Base-by-base conservation (phyloP, 2,329 filamentous ascomycete genomes). In the Atkinsonella texensis region DNA sequence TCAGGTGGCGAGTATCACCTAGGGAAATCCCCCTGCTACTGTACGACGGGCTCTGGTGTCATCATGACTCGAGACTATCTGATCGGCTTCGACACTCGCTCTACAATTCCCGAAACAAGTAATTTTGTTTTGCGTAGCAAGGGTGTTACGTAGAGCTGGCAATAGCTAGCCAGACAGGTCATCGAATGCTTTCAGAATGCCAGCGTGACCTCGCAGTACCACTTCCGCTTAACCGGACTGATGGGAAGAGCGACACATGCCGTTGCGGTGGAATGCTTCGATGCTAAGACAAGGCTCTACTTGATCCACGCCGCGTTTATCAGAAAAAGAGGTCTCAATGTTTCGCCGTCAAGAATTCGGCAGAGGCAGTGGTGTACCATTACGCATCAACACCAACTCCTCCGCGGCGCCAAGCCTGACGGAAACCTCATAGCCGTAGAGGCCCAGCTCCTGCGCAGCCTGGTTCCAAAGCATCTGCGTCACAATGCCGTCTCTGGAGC, bases 401-500 rank as follows among this genome's bases (percentile, higher is more conserved):
- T 62, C 59, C 1, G 55, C 58, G n/a, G 52, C 58, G 6, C 54
- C 60, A 59, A 77, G 71, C 55, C 67, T 72, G 51, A 73, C 65
- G 2, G 67, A 69, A 15, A 83, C 76, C 1, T 74, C 74, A 23
- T 83, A 54, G 0, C 81, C 83, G 46, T 80, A 75, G 42, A 90
- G 63, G 1, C 84, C 84, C 48, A 74, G 71, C 50, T 81, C 72
- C 51, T 78, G 77, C 2, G 84, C 85, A 44, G 68, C 73, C 38
- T 68, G 66, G 63, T 90, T 91, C 86, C 85, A 90, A 4, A 89
- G 58, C 65, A 89, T 77, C 68, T 90, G 85, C 60, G 74, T 67
- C 20, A 89, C 63, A 8, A 62, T 62, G 0, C 86, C 86, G 2
- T 76, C 72, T 15, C 60, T 60, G 1, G 76, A 75, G 54, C 85